Evolutionary conservation across 768 basidiomycete species (phyloP).

Genomic region (Fistulinella prunicolor): DNA sequence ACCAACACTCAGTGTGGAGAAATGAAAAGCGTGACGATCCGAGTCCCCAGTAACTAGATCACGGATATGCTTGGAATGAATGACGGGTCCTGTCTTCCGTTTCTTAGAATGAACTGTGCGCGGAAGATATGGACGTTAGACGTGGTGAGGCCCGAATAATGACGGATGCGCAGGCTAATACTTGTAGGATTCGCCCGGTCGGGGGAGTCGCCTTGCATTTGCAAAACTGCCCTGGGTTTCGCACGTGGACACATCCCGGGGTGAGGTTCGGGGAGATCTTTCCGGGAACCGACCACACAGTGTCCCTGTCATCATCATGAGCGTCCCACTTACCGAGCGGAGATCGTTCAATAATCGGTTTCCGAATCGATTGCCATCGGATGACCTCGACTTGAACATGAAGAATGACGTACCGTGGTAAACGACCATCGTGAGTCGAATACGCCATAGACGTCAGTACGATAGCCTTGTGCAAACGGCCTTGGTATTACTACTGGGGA

Average conservation of each 20-base stretch:
- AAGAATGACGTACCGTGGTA: slow-evolving; percentile 10
- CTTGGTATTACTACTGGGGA: background rate
- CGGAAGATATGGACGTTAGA: background rate
- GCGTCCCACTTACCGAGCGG: background rate
- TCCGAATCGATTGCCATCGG: no score
- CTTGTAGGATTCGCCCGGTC: slow-evolving; percentile 4
- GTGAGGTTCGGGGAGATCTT: background rate
- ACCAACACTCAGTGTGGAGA: background rate
- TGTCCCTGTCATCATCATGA: background rate
- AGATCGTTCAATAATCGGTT: background rate
- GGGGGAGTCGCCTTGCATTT: slow-evolving; percentile 14
- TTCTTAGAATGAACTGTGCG: slow-evolving; percentile 1
- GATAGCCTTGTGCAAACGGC: background rate
- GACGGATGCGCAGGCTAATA: slow-evolving; percentile 6
- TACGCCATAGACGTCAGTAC: slow-evolving; percentile 5
- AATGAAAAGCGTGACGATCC: slow-evolving; percentile 1
- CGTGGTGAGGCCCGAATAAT: slow-evolving; percentile 1
- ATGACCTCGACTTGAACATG: no score
- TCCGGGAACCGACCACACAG: background rate
- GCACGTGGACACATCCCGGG: background rate
- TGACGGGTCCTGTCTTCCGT: background rate
- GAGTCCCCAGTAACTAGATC: background rate
- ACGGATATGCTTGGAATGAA: background rate
- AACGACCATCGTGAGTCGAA: slow-evolving; percentile 8
- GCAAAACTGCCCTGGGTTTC: background rate